Evolutionary conservation across 2,329 filamentous ascomycete genomes (phyloP).

Genomic region (Sclerotinia subarctica): DNA sequence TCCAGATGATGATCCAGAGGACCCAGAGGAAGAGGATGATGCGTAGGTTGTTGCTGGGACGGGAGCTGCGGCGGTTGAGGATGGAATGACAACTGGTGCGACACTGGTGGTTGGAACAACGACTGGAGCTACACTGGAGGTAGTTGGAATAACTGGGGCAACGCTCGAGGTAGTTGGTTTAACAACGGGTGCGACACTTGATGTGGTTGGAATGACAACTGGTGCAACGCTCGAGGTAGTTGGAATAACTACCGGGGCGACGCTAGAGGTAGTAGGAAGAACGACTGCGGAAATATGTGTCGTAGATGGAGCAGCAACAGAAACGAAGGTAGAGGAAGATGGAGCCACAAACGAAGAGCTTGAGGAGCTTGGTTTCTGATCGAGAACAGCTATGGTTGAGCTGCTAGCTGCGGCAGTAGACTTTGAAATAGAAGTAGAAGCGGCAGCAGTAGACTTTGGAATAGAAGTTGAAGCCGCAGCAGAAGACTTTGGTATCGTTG

Average conservation of each 20-base stretch:
- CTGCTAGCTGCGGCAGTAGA: conserved; percentile 9
- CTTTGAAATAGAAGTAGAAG: conserved; percentile 16
- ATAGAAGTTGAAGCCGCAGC: conserved; percentile 25
- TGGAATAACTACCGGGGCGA: conserved; percentile 6
- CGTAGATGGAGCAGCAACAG: conserved; percentile 3
- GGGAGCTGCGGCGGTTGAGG: conserved; percentile 20
- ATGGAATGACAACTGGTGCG: conserved; percentile 26
- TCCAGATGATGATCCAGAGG: conserved; percentile 26
- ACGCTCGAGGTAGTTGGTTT: conserved; percentile 29
- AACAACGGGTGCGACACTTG: conserved; percentile 25
- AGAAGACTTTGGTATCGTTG: conserved; percentile 26
- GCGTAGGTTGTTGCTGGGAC: conserved; percentile 20
- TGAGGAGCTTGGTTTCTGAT: neutral
- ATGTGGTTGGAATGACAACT: conserved; percentile 7
- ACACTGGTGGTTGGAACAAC: conserved; percentile 24
- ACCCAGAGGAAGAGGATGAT: conserved; percentile 21
- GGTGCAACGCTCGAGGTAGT: conserved; percentile 18
- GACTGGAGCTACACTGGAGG: conserved; percentile 28
- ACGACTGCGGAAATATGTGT: too few relatives aligned
- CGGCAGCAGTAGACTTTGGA: conserved; percentile 8
- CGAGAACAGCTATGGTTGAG: neutral
- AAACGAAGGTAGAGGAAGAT: conserved; percentile 16
- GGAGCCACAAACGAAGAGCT: conserved; percentile 10
- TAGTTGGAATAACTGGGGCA: conserved; percentile 24
- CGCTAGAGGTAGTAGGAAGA: neutral